Evolutionary conservation across 2,329 filamentous ascomycete species (phyloP).

Genomic region (Venturia carpophila): DNA sequence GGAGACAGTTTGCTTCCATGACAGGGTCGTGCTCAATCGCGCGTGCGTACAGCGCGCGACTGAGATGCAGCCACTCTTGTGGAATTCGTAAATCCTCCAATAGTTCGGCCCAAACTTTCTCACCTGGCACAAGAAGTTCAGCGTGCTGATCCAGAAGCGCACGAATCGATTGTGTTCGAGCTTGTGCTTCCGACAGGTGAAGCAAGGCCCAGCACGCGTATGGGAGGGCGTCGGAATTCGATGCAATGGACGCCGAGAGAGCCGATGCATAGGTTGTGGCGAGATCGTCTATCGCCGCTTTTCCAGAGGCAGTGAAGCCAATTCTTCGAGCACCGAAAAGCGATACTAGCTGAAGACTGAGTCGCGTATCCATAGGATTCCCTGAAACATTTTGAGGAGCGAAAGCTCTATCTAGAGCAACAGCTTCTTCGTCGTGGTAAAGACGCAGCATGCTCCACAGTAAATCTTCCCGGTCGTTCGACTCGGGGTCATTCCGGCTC

Average conservation of each 20-base stretch:
- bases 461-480: constrained; percentile 61
- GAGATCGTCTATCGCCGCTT: constrained; percentile 49
- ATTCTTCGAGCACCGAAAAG: constrained; percentile 32
- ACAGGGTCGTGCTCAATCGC: constrained; percentile 61
- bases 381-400: constrained; percentile 69
- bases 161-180: constrained; percentile 65
- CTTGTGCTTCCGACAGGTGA: constrained; percentile 57
- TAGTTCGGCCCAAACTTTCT: constrained; percentile 51
- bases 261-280: constrained; percentile 49
- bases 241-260: constrained; percentile 25
- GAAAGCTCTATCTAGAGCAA: constrained; percentile 34
- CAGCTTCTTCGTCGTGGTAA: constrained; percentile 41
- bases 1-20: constrained; percentile 68
- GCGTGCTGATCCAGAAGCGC: constrained; percentile 53
- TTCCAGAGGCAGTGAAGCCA: constrained; percentile 33
- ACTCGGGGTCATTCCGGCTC: constrained; percentile 54
- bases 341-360: constrained; percentile 80
- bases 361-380: constrained; percentile 63
- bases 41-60: constrained; percentile 75
- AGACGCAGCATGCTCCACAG: constrained; percentile 82
- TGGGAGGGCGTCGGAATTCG: background rate
- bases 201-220: constrained; percentile 66
- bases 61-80: constrained; percentile 72
- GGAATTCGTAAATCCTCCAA: constrained; percentile 55
- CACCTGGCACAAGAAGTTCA: constrained; percentile 52